These are phyloP conservation scores for Botryotinia calthae DNA, from an alignment of 2,329 filamentous ascomycete genomes.

Conservation along the genomic window DNA sequence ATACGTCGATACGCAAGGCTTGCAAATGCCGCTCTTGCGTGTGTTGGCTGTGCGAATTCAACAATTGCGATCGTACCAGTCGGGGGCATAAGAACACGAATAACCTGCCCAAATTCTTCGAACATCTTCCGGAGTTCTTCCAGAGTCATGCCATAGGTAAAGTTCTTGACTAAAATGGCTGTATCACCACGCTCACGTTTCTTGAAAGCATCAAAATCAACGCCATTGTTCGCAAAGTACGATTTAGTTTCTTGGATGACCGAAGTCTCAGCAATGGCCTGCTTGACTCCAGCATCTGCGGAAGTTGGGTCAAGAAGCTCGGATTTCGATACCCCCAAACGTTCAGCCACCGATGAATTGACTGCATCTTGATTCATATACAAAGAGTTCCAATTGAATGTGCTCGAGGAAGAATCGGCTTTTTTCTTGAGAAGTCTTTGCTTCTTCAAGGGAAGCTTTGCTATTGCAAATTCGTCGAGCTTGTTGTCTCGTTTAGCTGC, in stretches of 20 bases:
- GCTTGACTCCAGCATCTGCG: constrained; percentile 89
- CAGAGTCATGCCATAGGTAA: constrained; percentile 65
- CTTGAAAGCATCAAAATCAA: constrained; percentile 91
- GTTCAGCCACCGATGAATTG: constrained; percentile 81
- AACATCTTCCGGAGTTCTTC: constrained; percentile 54
- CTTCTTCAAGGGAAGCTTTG: constrained; percentile 90
- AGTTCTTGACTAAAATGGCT: constrained; percentile 90
- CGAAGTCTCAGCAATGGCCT: constrained; percentile 93
- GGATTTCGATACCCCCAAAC: constrained; percentile 85
- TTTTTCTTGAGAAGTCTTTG: constrained; percentile 88
- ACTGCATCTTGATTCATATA: constrained; percentile 98
- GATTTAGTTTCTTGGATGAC: constrained; percentile 94
- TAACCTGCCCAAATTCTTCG: constrained; percentile 67
- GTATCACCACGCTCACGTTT: constrained; percentile 79
- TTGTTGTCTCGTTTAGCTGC: constrained; percentile 76
- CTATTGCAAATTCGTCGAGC: constrained; percentile 83
- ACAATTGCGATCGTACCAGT: constrained; percentile 91
- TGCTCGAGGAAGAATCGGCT: constrained; percentile 70
- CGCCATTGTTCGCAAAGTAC: constrained; percentile 83
- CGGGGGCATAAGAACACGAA: constrained; percentile 85
- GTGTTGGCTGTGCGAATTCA: constrained; percentile 74
- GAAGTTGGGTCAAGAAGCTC: constrained; percentile 94
- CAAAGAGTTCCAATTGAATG: constrained; percentile 99
- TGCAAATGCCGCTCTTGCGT: constrained; percentile 80
- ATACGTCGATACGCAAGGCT: constrained; percentile 85